A percentile compares a stretch with the other conserved stretches of the same genome.
These are phyloP conservation scores for Colletotrichum sp. DNA, from an alignment of 2,329 filamentous ascomycete species.

Conservation along the genomic window DNA sequence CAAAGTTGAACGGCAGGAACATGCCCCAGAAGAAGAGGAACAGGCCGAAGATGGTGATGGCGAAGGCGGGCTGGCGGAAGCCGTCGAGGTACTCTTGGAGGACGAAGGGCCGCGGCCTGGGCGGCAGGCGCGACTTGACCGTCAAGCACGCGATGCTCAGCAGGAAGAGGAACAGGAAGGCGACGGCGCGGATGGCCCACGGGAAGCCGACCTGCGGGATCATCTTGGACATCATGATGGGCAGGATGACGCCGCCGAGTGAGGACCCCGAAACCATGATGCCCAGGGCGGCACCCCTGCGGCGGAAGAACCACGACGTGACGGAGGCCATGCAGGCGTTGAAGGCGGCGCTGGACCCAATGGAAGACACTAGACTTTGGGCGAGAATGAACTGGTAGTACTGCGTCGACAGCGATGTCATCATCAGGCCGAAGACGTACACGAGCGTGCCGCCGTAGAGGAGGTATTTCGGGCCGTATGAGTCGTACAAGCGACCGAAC, in stretches of 20 bases:
- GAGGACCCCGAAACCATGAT: conserved; percentile 58
- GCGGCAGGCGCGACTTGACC: conserved; percentile 46
- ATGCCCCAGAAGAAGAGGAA: conserved; percentile 63
- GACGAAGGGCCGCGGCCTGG: conserved; percentile 48
- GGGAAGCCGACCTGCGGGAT: conserved; percentile 50
- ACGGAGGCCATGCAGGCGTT: conserved; percentile 45
- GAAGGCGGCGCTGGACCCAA: conserved; percentile 49
- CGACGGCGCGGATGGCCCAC: conserved; percentile 53
- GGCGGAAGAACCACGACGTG: conserved; percentile 56
- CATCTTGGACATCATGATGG: conserved; percentile 64
- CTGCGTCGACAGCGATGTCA: conserved; percentile 55
- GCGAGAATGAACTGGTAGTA: conserved; percentile 52
- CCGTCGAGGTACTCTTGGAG: conserved; percentile 49
- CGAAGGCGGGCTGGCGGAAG: conserved; percentile 49
- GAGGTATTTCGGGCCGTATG: conserved; percentile 64
- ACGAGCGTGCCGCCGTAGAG: conserved; percentile 56
- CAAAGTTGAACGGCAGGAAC: conserved; percentile 60
- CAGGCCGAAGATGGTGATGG: conserved; percentile 44
- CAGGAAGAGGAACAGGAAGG: conserved; percentile 47
- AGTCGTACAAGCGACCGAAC: conserved; percentile 68
- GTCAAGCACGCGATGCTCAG: conserved; percentile 38
- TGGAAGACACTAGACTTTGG: conserved; percentile 42
- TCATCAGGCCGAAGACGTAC: conserved; percentile 69
- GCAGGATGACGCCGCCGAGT: conserved; percentile 60
- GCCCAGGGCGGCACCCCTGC: conserved; percentile 57